Percentiles rank a stretch among this genome's conserved stretches.
phyloP scores from a whole-genome alignment of 106 monocot species.

The Dendrobium huoshanense region DNA sequence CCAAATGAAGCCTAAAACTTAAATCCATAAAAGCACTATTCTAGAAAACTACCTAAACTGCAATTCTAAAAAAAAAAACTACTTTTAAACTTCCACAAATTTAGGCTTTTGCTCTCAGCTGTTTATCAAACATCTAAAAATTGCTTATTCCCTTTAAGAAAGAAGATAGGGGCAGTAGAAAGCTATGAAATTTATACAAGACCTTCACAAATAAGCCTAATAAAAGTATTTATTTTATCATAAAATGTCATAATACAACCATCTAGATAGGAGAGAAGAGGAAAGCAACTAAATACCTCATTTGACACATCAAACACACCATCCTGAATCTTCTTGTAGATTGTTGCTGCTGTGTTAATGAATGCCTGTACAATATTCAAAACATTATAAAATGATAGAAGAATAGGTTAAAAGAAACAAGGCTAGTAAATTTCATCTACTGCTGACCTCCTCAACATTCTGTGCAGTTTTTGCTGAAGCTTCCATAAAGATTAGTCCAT shows the following conservation, averaged over 20 bases:
- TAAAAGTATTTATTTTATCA: background rate
- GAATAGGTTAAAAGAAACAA: background rate
- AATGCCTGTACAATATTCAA: conserved; percentile 22
- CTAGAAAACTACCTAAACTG: too few relatives aligned
- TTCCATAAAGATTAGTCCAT: conserved; percentile 35
- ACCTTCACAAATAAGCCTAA: too few relatives aligned
- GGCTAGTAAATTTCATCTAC: background rate
- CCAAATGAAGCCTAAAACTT: too few relatives aligned
- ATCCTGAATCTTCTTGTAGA: conserved; percentile 32
- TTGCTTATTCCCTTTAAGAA: too few relatives aligned
- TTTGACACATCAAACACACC: conserved; percentile 28
- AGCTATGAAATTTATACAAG: too few relatives aligned
- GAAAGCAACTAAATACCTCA: conserved; percentile 14
- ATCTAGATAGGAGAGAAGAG: background rate
- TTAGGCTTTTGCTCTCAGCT: too few relatives aligned
- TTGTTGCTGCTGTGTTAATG: conserved; percentile 28
- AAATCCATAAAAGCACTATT: too few relatives aligned
- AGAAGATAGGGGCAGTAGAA: too few relatives aligned
- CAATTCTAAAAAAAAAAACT: too few relatives aligned
- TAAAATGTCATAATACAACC: background rate
- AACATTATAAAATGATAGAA: background rate
- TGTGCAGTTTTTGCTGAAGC: conserved; percentile 37
- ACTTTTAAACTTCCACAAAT: too few relatives aligned
- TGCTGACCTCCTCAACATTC: conserved; percentile 35
- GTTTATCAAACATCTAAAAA: too few relatives aligned